A percentile compares a stretch with the other conserved stretches of the same genome.
These are phyloP conservation scores for Populus alba DNA, from an alignment of 345 rosid genomes.

Conservation along the genomic window DNA sequence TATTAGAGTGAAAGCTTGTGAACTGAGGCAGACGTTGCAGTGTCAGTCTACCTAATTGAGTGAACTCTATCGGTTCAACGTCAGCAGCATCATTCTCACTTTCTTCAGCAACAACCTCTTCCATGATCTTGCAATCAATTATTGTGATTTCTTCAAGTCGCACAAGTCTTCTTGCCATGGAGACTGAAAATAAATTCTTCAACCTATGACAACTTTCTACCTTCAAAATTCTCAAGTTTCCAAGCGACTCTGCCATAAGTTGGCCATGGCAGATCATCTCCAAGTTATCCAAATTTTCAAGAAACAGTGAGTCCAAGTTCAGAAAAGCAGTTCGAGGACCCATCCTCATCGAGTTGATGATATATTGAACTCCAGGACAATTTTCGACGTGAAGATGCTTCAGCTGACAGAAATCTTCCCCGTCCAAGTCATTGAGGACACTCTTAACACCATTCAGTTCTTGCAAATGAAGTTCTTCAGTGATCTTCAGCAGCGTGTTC, in stretches of 20 bases:
- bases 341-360: neutral
- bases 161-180: constrained; percentile 5
- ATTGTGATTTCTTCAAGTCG: constrained; percentile 13
- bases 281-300: constrained; percentile 4
- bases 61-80: neutral
- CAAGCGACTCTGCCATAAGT: constrained; percentile 6
- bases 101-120: constrained; percentile 5
- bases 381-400: constrained; percentile 13
- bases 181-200: constrained; percentile 16
- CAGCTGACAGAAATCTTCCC: neutral
- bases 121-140: neutral
- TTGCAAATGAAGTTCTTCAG: constrained; percentile 1
- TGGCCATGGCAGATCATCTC: constrained; percentile 10
- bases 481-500: neutral
- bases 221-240: constrained; percentile 6
- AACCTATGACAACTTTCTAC: neutral
- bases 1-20: neutral
- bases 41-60: neutral
- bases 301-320: constrained; percentile 5
- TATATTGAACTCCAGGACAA: neutral
- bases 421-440: too few species aligned
- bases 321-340: neutral
- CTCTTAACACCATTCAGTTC: neutral
- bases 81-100: neutral
- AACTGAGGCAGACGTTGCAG: constrained; percentile 3